Evolutionary conservation across 768 basidiomycete species (phyloP).

Genomic region (Favolaschia claudopus): DNA sequence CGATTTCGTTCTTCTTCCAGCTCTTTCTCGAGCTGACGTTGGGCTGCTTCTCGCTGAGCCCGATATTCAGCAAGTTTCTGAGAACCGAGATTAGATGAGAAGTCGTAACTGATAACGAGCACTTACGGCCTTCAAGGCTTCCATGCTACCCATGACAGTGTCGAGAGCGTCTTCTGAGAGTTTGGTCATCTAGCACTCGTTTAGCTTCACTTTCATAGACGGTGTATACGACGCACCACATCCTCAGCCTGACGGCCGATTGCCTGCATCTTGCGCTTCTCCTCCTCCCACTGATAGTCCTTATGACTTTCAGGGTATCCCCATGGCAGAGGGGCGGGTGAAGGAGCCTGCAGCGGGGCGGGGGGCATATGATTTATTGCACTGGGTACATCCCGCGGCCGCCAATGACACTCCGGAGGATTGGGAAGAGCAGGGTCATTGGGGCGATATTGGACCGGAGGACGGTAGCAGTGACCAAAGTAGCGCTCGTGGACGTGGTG

Average conservation of each 20-base stretch:
- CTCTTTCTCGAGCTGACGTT: slow-evolving; percentile 39
- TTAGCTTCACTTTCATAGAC: background rate
- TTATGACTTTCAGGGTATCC: slow-evolving; percentile 29
- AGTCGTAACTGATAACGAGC: slow-evolving; percentile 25
- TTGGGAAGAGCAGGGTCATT: slow-evolving; percentile 21
- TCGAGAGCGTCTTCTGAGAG: slow-evolving; percentile 76
- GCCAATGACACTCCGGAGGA: slow-evolving; percentile 13
- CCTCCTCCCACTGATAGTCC: slow-evolving; percentile 51
- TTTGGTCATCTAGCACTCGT: slow-evolving; percentile 58
- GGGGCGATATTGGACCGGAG: no score
- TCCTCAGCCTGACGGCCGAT: slow-evolving; percentile 59
- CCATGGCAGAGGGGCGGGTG: slow-evolving; percentile 17
- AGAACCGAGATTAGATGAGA: slow-evolving; percentile 33
- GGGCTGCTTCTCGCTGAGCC: slow-evolving; percentile 51
- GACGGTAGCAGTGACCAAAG: slow-evolving; percentile 43
- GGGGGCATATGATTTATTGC: slow-evolving; percentile 38
- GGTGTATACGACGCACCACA: slow-evolving; percentile 43
- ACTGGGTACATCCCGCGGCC: slow-evolving; percentile 32
- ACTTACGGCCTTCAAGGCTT: slow-evolving; percentile 67
- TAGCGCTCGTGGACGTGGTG: slow-evolving; percentile 28
- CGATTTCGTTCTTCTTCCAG: slow-evolving; percentile 38
- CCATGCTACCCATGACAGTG: slow-evolving; percentile 60
- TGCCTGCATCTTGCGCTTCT: slow-evolving; percentile 53
- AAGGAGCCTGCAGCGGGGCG: slow-evolving; percentile 16
- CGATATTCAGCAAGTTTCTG: slow-evolving; percentile 62